Conservation (phyloP, 2,329 filamentous ascomycete species). For the Microcyclosporella mali region DNA sequence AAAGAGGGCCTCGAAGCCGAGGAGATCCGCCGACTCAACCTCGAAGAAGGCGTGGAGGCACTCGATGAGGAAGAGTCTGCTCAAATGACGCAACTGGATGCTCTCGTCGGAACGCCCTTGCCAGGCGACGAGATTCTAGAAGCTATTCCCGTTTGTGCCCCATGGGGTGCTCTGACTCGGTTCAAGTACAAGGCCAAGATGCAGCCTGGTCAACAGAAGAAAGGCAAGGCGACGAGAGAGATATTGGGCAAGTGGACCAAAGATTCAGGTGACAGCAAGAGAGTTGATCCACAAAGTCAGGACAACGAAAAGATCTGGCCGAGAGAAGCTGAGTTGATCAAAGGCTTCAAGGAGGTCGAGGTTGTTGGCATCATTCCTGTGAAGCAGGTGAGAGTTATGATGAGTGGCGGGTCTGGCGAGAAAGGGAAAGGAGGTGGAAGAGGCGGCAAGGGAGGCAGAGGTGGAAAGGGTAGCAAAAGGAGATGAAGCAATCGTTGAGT, state of each 20-base stretch:
- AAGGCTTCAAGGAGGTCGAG: constrained; percentile 73
- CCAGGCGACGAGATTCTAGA: constrained; percentile 75
- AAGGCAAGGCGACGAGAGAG: constrained; percentile 89
- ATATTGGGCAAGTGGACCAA: constrained; percentile 74
- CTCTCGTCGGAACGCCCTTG: constrained; percentile 69
- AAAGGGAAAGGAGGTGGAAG: constrained; percentile 36
- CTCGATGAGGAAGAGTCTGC: constrained; percentile 29
- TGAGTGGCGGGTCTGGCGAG: constrained; percentile 48
- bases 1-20: constrained; percentile 72
- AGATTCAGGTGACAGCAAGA: constrained; percentile 49
- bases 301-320: constrained; percentile 73
- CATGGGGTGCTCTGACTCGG: constrained; percentile 57
- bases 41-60: constrained; percentile 48
- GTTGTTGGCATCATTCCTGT: constrained; percentile 75
- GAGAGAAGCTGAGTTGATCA: constrained; percentile 76
- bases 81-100: constrained; percentile 56
- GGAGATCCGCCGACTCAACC: constrained; percentile 55
- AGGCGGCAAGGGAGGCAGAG: constrained; percentile 26
- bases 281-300: constrained; percentile 41
- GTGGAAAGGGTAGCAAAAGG: constrained; percentile 26
- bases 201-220: constrained; percentile 83
- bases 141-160: constrained; percentile 57
- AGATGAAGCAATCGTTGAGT: constrained; percentile 7
- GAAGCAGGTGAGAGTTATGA: constrained; percentile 72
- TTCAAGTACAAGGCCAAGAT: constrained; percentile 95